phyloP scores from a whole-genome alignment of 2,329 filamentous ascomycete genomes.

The Aspergillus thermomutatus region DNA sequence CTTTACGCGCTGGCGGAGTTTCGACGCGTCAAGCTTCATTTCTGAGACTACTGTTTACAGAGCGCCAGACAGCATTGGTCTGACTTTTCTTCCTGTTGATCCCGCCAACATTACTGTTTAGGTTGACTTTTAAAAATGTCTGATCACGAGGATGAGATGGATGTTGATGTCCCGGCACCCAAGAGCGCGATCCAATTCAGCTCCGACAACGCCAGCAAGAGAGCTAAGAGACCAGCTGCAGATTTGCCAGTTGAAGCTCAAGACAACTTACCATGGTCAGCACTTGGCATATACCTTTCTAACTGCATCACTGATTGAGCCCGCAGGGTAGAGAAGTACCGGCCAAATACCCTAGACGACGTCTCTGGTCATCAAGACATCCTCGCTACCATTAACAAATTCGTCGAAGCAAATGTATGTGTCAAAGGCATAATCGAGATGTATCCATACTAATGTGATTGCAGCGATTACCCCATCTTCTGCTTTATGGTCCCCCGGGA shows the following conservation, averaged over 20 bases:
- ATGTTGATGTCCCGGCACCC: conserved; percentile 55
- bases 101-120: neutral
- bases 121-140: conserved; percentile 42
- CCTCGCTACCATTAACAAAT: conserved; percentile 94
- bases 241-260: conserved; percentile 92
- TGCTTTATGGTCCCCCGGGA: conserved; percentile 93
- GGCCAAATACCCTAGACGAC: conserved; percentile 81
- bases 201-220: conserved; percentile 65
- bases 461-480: conserved; percentile 81
- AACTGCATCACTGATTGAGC: conserved; percentile 11
- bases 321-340: conserved; percentile 90
- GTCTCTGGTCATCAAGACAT: conserved; percentile 98
- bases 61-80: neutral
- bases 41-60: neutral
- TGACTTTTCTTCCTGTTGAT: neutral
- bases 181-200: conserved; percentile 63
- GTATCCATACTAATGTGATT: conserved; percentile 1
- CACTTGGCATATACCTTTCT: neutral
- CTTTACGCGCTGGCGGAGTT: conserved; percentile 36
- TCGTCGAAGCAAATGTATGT: conserved; percentile 79
- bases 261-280: conserved; percentile 86
- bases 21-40: conserved; percentile 28
- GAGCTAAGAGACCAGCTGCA: conserved; percentile 88
- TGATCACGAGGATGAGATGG: conserved; percentile 64
- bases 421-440: neutral